Conservation (phyloP, 768 basidiomycete species). For the Lactifluus pinguis region DNA sequence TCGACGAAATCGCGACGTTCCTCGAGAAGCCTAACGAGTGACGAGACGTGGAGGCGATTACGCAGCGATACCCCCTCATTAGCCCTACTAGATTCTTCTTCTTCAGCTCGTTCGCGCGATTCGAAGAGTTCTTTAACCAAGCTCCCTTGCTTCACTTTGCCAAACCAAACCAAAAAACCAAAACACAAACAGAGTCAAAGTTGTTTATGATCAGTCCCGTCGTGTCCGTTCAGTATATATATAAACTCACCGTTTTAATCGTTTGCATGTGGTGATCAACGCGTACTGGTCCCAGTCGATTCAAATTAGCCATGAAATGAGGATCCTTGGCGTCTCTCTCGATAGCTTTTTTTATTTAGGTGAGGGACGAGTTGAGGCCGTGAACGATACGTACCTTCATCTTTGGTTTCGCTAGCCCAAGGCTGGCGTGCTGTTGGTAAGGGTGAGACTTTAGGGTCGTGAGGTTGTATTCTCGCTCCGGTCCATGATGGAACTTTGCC, state of each 20-base stretch:
- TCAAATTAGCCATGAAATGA: slow-evolving; percentile 58
- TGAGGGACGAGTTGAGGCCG: not conserved
- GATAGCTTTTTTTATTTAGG: not conserved
- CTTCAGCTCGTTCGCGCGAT: slow-evolving; percentile 47
- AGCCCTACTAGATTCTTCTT: slow-evolving; percentile 36
- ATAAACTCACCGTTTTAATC: slow-evolving; percentile 38
- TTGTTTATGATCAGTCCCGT: not conserved
- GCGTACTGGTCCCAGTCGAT: slow-evolving; percentile 52
- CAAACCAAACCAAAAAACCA: slow-evolving; percentile 6
- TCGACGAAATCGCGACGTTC: slow-evolving; percentile 36
- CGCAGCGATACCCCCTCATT: slow-evolving; percentile 24
- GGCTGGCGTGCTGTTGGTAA: not conserved
- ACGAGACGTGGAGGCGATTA: slow-evolving; percentile 48
- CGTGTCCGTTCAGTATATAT: no score
- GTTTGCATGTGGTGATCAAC: slow-evolving; percentile 58
- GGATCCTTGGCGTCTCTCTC: slow-evolving; percentile 57
- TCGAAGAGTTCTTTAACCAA: slow-evolving; percentile 38
- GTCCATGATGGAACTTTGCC: slow-evolving; percentile 7
- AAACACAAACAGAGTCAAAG: not conserved
- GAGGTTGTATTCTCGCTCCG: not conserved
- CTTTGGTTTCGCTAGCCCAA: slow-evolving; percentile 11
- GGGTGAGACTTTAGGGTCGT: not conserved
- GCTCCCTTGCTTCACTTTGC: slow-evolving; percentile 21
- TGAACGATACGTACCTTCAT: slow-evolving; percentile 1
- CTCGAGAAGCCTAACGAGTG: slow-evolving; percentile 52